phyloP scores from a whole-genome alignment of 2,329 filamentous ascomycete species.

The Penicillium sp. region DNA sequence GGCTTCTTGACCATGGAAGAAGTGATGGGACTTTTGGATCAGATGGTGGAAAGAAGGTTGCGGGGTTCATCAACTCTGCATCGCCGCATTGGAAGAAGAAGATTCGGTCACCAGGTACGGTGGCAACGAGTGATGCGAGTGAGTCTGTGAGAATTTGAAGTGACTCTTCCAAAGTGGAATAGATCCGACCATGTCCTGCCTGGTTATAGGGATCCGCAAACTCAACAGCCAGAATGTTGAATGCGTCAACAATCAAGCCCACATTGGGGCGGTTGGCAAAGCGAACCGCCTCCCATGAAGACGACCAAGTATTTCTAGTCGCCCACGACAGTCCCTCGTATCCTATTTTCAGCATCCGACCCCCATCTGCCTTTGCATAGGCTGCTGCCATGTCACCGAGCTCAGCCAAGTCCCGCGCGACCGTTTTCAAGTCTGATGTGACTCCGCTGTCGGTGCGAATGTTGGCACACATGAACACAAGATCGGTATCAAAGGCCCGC shows the following conservation, averaged over 20 bases:
- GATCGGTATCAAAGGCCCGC: conserved; percentile 40
- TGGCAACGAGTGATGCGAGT: conserved; percentile 26
- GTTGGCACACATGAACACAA: conserved; percentile 42
- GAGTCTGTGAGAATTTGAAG: conserved; percentile 30
- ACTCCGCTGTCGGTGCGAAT: conserved; percentile 35
- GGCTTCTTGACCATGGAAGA: conserved; percentile 37
- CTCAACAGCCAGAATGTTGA: conserved; percentile 39
- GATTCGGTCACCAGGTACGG: conserved; percentile 36
- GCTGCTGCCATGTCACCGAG: conserved; percentile 37
- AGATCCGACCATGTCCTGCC: conserved; percentile 34
- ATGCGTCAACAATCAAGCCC: conserved; percentile 37
- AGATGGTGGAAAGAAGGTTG: conserved; percentile 22
- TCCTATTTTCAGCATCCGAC: conserved; percentile 34
- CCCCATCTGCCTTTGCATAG: conserved; percentile 32
- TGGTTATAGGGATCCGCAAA: conserved; percentile 37
- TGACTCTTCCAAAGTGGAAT: conserved; percentile 31
- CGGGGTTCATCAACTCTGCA: conserved; percentile 33
- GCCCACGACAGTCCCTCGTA: conserved; percentile 42
- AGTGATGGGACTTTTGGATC: conserved; percentile 29
- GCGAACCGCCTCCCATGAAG: conserved; percentile 38
- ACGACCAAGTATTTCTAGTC: conserved; percentile 37
- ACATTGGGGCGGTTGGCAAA: conserved; percentile 38
- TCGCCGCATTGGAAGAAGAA: conserved; percentile 41
- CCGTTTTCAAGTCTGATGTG: conserved; percentile 35
- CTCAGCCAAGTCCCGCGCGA: conserved; percentile 36